Evolutionary conservation across 163 green algal genomes (phyloP).

Genomic region (Scenedesmus sp.): DNA sequence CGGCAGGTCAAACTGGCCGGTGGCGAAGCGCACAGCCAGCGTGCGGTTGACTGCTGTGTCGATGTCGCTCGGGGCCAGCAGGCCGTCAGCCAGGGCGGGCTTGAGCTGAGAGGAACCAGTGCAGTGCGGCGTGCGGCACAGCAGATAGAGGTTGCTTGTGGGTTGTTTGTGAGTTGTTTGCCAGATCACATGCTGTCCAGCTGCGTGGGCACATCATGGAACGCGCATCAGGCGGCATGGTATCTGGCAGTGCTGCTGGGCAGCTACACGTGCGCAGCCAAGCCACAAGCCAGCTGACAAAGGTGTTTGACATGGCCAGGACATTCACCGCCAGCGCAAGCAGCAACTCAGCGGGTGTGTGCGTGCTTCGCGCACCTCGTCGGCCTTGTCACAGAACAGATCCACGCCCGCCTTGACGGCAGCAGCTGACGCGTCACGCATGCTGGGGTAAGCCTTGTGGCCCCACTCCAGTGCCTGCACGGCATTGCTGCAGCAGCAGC

Average conservation of each 20-base stretch:
- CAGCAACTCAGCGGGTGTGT: not conserved
- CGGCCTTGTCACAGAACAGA: slow-evolving; percentile 48
- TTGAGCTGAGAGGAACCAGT: not conserved
- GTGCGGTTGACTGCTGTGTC: slow-evolving; percentile 34
- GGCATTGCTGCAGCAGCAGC: slow-evolving; percentile 36
- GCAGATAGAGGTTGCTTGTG: not conserved
- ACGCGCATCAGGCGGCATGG: no score
- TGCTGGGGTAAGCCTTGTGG: not conserved
- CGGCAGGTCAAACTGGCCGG: slow-evolving; percentile 51
- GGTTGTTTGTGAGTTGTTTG: no score
- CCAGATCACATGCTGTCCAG: no score
- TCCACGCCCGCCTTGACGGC: slow-evolving; percentile 49
- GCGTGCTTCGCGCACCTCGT: not conserved
- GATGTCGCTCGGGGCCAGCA: not conserved
- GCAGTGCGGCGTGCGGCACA: not conserved
- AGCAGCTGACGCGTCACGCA: slow-evolving; percentile 20
- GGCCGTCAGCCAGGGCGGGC: not conserved
- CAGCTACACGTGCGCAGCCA: no score
- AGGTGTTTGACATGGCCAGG: no score
- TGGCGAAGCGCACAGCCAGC: slow-evolving; percentile 44
- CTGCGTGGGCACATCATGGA: no score
- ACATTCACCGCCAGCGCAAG: not conserved
- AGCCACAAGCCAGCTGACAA: no score
- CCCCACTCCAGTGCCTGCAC: slow-evolving; percentile 38
- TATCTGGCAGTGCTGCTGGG: no score